Base-by-base conservation (phyloP, 805 yeast genomes). In the Lipomyces sp. region DNA sequence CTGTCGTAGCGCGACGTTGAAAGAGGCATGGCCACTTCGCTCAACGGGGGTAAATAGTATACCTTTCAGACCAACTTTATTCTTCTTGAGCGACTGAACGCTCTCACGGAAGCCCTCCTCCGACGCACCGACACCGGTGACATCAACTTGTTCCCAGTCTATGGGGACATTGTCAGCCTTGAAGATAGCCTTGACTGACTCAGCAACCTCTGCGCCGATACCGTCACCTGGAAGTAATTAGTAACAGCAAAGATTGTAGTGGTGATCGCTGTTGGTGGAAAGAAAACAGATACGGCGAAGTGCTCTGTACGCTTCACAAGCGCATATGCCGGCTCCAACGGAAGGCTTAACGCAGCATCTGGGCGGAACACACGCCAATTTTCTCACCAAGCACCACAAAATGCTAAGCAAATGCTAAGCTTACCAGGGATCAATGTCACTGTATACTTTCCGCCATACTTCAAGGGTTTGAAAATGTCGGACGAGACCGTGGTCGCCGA, bases 51-150 rank as follows among this genome's bases (percentile, higher is more conserved):
- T 94, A 83, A 90, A 89, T 80, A 96, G 86, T 77, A 94, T 90
- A 80, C 98, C 98, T 83, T 94, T 95, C 75, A 94, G 86, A 77
- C 98, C 99, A 75, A 95, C 90, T 83, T 92, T 93, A 85, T 94
- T 94, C 85, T 97, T 90, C 84, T 92, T 90, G 76, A 94, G 83
- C 29, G 98, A 92, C 73, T 87, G 86, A 70, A 95, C 93, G 64
- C 82, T 77, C 77, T 81, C 78, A 73, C 77, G 72, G 64, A 73
- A 68, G 54, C 74, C 71, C 34, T 70, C 75, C 60, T 79, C 79
- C 67, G 83, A 84, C 64, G 81, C 72, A 73, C 87, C 88, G 11
- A 87, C 82, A 70, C 90, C 88, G 73, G 90, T 90, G 69, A 90
- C 86, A 63, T 80, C 74, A 71, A 77, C 80, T 79, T 79, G 83